Base-by-base conservation (phyloP, 441 rosid species). In the Flueggea neowawraea region DNA sequence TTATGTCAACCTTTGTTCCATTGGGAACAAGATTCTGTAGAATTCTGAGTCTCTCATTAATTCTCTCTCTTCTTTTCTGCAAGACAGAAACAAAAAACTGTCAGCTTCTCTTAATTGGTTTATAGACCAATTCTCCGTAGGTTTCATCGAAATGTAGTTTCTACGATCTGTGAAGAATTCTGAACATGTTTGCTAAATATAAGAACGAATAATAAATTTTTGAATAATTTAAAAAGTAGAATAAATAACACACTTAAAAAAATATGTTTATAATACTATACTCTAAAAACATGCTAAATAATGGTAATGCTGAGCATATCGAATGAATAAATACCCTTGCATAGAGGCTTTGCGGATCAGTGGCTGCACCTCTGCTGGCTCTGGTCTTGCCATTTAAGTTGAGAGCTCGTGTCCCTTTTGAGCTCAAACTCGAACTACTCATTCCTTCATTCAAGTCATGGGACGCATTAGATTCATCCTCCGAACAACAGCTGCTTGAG, bases 1-100 rank as follows among this genome's bases (percentile, higher is more conserved):
- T 89, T 65, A 92, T 89, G 75, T 89, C 93, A 58, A 92, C 96
- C 81, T 92, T 89, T 53, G 95, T 92, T 63, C 98, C 98, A 50
- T 89, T 92, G 0, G 98, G 98, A 32, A 89, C 91, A 57, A 92
- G 88, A 68, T 75, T 84, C 76, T 92, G 98, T 16, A 92, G 67
- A 55, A 75, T 82, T 69, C 75, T 86, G 69, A 91, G 64, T 54
- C 96, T 70, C 75, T 91, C 91, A 11, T 89, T 91, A 43, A 91
- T 91, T 63, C 84, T 82, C 72, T 86, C 96, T 64, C 98, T 86
- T 71, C 98, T 83, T 76, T 85, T 86, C 98, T 92, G 89, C 56
- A 72, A 59, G 28, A 22, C 28, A 22, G 2, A 22, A 22, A 22
- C 1, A 22, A 22, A 22, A 22, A 22, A 22, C 28, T 22, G 2